phyloP scores from a whole-genome alignment of 2,329 filamentous ascomycete genomes.

The Xylariaceae sp. region DNA sequence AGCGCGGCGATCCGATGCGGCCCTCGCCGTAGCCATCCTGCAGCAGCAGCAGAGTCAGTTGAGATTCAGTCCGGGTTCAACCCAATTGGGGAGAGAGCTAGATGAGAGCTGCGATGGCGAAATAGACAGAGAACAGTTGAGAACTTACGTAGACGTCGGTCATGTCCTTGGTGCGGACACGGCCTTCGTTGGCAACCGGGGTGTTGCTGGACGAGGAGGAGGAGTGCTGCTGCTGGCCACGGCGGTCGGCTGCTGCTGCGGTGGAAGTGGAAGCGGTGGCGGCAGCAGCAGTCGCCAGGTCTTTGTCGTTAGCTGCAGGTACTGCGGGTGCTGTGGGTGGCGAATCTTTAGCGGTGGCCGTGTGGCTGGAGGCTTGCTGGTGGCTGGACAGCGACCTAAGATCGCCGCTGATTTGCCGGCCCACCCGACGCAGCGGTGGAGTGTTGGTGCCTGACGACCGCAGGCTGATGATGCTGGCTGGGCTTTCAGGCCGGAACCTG shows the following conservation, averaged over 20 bases:
- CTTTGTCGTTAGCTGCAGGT: constrained; percentile 43
- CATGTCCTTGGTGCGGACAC: constrained; percentile 80
- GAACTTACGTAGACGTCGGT: constrained; percentile 86
- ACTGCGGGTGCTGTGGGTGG: constrained; percentile 22
- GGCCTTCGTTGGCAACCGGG: constrained; percentile 82
- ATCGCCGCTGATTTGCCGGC: constrained; percentile 70
- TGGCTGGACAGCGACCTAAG: constrained; percentile 61
- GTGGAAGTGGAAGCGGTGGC: constrained; percentile 31
- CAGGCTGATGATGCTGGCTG: constrained; percentile 42
- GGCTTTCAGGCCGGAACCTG: constrained; percentile 59
- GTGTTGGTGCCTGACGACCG: constrained; percentile 51
- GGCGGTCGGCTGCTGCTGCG: constrained; percentile 28
- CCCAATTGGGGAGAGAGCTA: constrained; percentile 4
- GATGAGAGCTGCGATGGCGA: neutral
- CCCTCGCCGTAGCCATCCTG: constrained; percentile 94
- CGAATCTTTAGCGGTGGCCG: constrained; percentile 5
- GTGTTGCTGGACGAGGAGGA: constrained; percentile 35
- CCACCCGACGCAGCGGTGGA: constrained; percentile 66
- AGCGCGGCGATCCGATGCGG: constrained; percentile 79
- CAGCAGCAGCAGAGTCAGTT: constrained; percentile 12
- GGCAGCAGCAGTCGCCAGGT: constrained; percentile 12
- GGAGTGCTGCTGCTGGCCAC: constrained; percentile 23
- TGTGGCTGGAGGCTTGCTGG: constrained; percentile 36
- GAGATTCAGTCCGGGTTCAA: constrained; percentile 12
- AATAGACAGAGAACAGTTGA: constrained; percentile 1